Evolutionary conservation across 441 rosid species (phyloP).

Genomic region (Omphalea diandra): DNA sequence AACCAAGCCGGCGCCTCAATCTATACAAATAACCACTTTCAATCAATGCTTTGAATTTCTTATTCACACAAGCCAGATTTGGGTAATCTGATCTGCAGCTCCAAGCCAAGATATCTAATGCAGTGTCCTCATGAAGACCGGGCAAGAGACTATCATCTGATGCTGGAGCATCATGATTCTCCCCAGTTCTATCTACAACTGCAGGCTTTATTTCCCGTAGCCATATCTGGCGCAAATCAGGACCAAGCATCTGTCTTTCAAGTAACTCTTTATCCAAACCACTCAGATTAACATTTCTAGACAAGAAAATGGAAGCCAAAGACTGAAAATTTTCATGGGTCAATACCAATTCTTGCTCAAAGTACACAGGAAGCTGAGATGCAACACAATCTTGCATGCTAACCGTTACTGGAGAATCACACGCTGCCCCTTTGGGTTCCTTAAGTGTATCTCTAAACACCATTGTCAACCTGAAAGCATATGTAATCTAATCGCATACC

Average conservation of each 20-base stretch:
- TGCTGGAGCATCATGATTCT: conserved; percentile 24
- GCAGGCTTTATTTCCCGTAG: conserved; percentile 22
- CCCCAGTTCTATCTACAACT: conserved; percentile 27
- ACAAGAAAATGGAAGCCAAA: conserved; percentile 22
- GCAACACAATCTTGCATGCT: conserved; percentile 18
- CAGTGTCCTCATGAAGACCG: conserved; percentile 38
- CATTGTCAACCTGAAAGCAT: conserved; percentile 30
- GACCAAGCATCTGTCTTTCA: conserved; percentile 22
- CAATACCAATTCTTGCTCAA: conserved; percentile 17
- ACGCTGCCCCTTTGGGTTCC: conserved; percentile 23
- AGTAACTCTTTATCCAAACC: conserved; percentile 20
- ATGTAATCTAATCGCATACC: no score
- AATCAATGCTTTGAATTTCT: conserved; percentile 37
- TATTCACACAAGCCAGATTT: conserved; percentile 42
- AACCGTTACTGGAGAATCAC: conserved; percentile 17
- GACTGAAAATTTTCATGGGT: conserved; percentile 22
- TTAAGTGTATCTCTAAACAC: conserved; percentile 36
- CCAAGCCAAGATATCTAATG: conserved; percentile 39
- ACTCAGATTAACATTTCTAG: conserved; percentile 22
- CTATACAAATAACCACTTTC: conserved; percentile 44
- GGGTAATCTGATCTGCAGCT: conserved; percentile 45
- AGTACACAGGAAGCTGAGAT: conserved; percentile 5
- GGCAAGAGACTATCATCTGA: conserved; percentile 36
- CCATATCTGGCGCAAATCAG: conserved; percentile 16
- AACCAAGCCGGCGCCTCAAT: conserved; percentile 38